Evolutionary conservation across 345 rosid genomes (phyloP).

Genomic region (Lenwebbia sp.): DNA sequence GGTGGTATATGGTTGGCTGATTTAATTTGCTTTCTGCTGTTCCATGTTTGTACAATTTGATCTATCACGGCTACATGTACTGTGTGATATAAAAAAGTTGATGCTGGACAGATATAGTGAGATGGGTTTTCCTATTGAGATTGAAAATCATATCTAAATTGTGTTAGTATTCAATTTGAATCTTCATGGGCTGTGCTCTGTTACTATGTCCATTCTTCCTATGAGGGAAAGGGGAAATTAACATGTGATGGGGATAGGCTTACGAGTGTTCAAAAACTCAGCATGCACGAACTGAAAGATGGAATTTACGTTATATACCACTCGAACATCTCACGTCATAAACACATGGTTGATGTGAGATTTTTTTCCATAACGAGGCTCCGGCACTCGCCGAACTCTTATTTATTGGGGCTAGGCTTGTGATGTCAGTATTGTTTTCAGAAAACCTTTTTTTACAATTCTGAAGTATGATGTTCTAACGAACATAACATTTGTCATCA

Average conservation of each 20-base stretch:
- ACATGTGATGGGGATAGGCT: background rate
- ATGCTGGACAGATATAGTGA: background rate
- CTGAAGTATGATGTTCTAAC: background rate
- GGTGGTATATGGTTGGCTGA: background rate
- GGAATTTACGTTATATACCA: background rate
- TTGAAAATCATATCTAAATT: background rate
- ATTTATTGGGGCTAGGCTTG: background rate
- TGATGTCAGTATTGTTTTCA: background rate
- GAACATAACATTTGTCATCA: background rate
- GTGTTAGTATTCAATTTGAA: background rate
- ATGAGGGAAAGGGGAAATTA: background rate
- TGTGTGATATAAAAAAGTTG: background rate
- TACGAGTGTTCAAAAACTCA: background rate
- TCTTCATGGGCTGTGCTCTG: background rate
- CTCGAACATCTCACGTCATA: background rate
- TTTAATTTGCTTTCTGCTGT: background rate
- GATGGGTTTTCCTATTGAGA: background rate
- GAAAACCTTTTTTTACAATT: background rate
- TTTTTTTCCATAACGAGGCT: background rate
- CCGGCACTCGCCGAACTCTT: background rate
- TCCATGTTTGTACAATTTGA: background rate
- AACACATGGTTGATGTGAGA: background rate
- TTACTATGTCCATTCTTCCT: background rate
- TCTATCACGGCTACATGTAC: background rate
- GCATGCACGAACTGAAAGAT: background rate